Base-by-base conservation (phyloP, 805 yeast species). In the Yamadazyma laniorum region DNA sequence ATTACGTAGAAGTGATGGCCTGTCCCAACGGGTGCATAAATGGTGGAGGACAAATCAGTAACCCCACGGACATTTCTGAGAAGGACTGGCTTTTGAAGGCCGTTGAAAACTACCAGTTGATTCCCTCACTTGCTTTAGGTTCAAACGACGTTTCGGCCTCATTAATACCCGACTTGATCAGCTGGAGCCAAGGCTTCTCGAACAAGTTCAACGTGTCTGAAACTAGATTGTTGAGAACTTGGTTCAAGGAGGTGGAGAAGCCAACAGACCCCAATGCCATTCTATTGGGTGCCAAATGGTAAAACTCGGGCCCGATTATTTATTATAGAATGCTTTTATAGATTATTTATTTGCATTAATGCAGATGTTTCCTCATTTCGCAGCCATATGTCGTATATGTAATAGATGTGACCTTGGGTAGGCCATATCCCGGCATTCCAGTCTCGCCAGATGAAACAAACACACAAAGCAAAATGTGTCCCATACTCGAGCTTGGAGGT, bases 1-100 rank as follows among this genome's bases (percentile, higher is more conserved):
- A 87, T 45, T 86, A 84, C 49, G 85, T 91, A 5, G 99, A 93
- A 53, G 84, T 93, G 31, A 91, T 89, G 96, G 99, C 99, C 1
- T 93, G 99, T 59, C 99, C 99, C 5, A 89, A 87, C 19, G 99
- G 99, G 1, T 93, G 98, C 55, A 85, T 90, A 40, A 93, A 91
- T 53, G 99, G 99, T 8, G 98, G 99, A 16, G 99, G 99, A 0
- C 90, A 89, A 51, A 74, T 88, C 14, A 72, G 77, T 4, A 70
- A 69, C 4, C 77, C 79, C 0, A 46, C 51, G 1, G 71, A 56
- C 4, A 48, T 48, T 0, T 21, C 42, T 34, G 63, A 56, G 48
- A 66, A 79, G 55, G 68, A 59, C 13, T 77, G 79, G 82, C 55
- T 74, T 16, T 50, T 50, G 7, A 46, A 59, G 17, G 69, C 70